These are phyloP conservation scores for Batrachochytrium dendrobatidis DNA, from an alignment of 371 early-diverging fungal species.

Conservation along the genomic window DNA sequence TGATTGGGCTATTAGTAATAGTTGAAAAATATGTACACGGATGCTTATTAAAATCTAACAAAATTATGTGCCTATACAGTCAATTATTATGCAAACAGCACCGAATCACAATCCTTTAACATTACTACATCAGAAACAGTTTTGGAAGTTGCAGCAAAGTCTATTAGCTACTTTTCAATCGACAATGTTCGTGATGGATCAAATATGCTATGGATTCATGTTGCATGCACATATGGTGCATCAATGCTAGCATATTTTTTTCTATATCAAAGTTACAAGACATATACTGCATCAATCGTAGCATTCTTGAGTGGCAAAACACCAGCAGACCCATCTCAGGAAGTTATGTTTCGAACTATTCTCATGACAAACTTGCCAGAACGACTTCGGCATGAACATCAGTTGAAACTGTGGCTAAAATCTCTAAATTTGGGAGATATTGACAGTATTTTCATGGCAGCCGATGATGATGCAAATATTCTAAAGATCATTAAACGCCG, in stretches of 20 bases:
- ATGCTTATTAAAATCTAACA: too few species aligned
- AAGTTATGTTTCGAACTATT: slow-evolving; percentile 30
- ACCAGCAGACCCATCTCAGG: slow-evolving; percentile 23
- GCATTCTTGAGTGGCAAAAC: slow-evolving; percentile 2
- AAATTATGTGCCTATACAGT: slow-evolving; percentile 1
- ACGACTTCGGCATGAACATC: slow-evolving; percentile 20
- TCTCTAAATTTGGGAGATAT: slow-evolving; percentile 29
- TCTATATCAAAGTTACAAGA: slow-evolving; percentile 18
- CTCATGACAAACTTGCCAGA: slow-evolving; percentile 31
- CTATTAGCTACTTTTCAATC: slow-evolving; percentile 26
- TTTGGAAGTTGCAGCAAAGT: slow-evolving; percentile 11
- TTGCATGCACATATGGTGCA: slow-evolving; percentile 23
- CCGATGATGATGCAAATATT: slow-evolving; percentile 14
- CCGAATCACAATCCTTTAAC: not conserved
- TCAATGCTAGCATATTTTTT: slow-evolving; percentile 20
- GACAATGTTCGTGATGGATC: slow-evolving; percentile 21
- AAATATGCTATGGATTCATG: slow-evolving; percentile 21
- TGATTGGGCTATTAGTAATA: too few species aligned
- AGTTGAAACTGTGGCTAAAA: slow-evolving; percentile 28
- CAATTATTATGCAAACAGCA: slow-evolving; percentile 21
- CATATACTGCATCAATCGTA: slow-evolving; percentile 15
- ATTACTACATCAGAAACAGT: slow-evolving; percentile 4
- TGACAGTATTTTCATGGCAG: slow-evolving; percentile 22
- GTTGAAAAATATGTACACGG: too few species aligned
- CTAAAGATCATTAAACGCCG: slow-evolving; percentile 16